These are phyloP conservation scores for Symmetrospora coprosmae DNA, from an alignment of 768 basidiomycete species.

Conservation along the genomic window DNA sequence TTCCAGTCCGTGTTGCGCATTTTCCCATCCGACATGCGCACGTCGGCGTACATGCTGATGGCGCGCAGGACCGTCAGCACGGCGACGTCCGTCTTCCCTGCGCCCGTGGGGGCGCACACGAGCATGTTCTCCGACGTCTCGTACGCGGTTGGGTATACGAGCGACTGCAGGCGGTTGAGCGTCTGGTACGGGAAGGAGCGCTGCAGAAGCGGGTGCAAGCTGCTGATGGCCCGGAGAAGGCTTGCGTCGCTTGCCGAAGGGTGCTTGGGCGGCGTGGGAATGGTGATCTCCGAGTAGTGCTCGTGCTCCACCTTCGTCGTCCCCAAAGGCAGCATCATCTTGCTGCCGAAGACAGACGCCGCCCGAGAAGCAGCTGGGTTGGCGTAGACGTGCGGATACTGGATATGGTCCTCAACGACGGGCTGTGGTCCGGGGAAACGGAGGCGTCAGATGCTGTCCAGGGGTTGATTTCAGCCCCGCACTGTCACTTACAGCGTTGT, in stretches of 20 bases:
- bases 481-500: constrained; percentile 11
- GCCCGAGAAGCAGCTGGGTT: constrained; percentile 53
- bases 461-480: too few species aligned
- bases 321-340: constrained; percentile 68
- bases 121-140: constrained; percentile 92
- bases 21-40: constrained; percentile 10
- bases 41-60: constrained; percentile 51
- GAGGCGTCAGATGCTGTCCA: too few species aligned
- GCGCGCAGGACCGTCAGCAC: constrained; percentile 85
- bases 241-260: constrained; percentile 60
- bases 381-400: constrained; percentile 72
- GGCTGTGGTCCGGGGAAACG: too few species aligned
- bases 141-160: constrained; percentile 85
- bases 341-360: constrained; percentile 58
- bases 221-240: constrained; percentile 52
- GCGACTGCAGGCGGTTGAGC: constrained; percentile 87
- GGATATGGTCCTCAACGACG: constrained; percentile 39
- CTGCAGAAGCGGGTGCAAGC: constrained; percentile 60
- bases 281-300: constrained; percentile 75
- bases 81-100: constrained; percentile 98
- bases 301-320: constrained; percentile 56
- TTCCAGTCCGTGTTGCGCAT: constrained; percentile 50
- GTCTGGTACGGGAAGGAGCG: constrained; percentile 76
- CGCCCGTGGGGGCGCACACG: constrained; percentile 92
- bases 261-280: constrained; percentile 68